A percentile compares a stretch with the other conserved stretches of the same genome.
These are phyloP conservation scores for Sungouiozyma intestinalis DNA, from an alignment of 805 yeast genomes.

Conservation along the genomic window DNA sequence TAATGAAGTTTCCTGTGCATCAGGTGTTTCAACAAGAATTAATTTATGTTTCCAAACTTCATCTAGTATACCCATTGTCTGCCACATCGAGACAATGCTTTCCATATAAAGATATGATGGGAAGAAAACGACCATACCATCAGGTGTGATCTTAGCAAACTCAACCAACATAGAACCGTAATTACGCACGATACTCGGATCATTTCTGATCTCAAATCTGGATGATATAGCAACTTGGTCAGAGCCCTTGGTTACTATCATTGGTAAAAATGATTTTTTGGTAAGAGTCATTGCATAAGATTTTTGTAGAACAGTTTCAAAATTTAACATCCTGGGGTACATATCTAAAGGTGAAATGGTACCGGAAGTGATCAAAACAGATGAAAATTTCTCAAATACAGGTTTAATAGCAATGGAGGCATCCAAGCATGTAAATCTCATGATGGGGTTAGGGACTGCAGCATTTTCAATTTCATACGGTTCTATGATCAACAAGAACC, in stretches of 20 bases:
- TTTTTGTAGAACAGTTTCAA: constrained; percentile 86
- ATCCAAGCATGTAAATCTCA: constrained; percentile 89
- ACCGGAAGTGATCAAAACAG: constrained; percentile 93
- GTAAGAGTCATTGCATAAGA: constrained; percentile 95
- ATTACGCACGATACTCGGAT: constrained; percentile 94
- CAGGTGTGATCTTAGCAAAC: constrained; percentile 92
- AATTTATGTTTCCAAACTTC: constrained; percentile 97
- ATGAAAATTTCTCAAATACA: constrained; percentile 82
- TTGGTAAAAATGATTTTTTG: constrained; percentile 83
- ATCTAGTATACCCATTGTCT: constrained; percentile 93
- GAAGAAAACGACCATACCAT: constrained; percentile 95
- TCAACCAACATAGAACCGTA: constrained; percentile 89
- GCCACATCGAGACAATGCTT: constrained; percentile 97
- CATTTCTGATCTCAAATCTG: constrained; percentile 91
- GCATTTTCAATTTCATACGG: constrained; percentile 94
- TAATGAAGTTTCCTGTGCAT: constrained; percentile 93
- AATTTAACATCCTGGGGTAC: constrained; percentile 95
- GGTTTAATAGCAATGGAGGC: constrained; percentile 98
- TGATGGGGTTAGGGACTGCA: constrained; percentile 92
- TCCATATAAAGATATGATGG: constrained; percentile 98
- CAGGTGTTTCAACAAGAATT: constrained; percentile 95
- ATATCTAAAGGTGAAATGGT: constrained; percentile 96
- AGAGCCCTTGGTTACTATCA: constrained; percentile 94
- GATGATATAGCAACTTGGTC: constrained; percentile 97
- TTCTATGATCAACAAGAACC: constrained; percentile 83